Evolutionary conservation across 805 yeast genomes (phyloP).

Genomic region (Kazachstania taianensis): DNA sequence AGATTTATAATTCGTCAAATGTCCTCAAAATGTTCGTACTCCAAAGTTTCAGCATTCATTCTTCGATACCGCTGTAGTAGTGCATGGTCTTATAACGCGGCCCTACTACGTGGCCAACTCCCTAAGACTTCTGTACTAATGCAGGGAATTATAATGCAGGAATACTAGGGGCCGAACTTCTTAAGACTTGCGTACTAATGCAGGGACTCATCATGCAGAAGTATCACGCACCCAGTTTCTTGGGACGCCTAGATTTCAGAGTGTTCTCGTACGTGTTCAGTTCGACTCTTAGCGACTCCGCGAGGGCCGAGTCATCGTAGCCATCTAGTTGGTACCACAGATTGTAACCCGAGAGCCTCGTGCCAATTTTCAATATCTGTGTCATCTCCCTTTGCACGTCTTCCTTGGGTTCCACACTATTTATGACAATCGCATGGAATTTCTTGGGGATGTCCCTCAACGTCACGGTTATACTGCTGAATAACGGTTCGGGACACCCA

Average conservation of each 20-base stretch:
- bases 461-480: conserved; percentile 56
- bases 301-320: conserved; percentile 52
- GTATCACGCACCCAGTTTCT: too few relatives aligned
- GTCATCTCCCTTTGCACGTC: conserved; percentile 55
- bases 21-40: too few relatives aligned
- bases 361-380: conserved; percentile 47
- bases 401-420: conserved; percentile 51
- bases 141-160: too few relatives aligned
- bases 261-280: conserved; percentile 44
- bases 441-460: conserved; percentile 56
- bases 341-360: conserved; percentile 48
- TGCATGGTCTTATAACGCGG: too few relatives aligned
- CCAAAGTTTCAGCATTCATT: too few relatives aligned
- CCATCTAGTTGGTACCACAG: conserved; percentile 84
- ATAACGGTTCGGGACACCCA: conserved; percentile 33
- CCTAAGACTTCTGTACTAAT: too few relatives aligned
- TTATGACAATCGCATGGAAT: conserved; percentile 51
- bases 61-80: too few relatives aligned
- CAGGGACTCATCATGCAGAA: too few relatives aligned
- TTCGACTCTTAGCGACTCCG: conserved; percentile 52
- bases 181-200: too few relatives aligned
- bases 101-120: too few relatives aligned
- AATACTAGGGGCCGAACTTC: too few relatives aligned
- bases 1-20: too few relatives aligned
- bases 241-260: conserved; percentile 30